A percentile compares a stretch with the other conserved stretches of the same genome.
phyloP scores from a whole-genome alignment of 2,329 filamentous ascomycete species.

The Didymella sp. region DNA sequence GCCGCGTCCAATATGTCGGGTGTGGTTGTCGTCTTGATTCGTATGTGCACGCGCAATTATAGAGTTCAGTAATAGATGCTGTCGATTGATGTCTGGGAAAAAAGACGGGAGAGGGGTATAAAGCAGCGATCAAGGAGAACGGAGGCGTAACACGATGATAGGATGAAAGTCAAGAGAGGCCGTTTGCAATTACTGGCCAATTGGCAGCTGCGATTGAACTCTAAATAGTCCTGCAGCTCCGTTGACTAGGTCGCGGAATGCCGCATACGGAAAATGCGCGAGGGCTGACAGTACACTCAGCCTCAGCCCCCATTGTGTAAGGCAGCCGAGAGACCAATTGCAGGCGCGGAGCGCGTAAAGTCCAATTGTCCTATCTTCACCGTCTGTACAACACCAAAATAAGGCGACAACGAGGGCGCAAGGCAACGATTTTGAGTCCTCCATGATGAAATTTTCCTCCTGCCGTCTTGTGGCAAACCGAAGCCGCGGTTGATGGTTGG shows the following conservation, averaged over 20 bases:
- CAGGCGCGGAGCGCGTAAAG: neutral
- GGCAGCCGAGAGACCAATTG: conserved; percentile 9
- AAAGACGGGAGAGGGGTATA: neutral
- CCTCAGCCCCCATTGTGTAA: conserved; percentile 29
- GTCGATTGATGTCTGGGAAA: neutral
- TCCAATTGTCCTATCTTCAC: neutral
- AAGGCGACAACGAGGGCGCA: conserved; percentile 2
- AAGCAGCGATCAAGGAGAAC: neutral
- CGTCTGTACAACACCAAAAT: neutral
- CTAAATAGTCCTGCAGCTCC: conserved; percentile 16
- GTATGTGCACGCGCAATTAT: neutral
- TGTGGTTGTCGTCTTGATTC: neutral
- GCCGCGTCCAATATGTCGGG: neutral
- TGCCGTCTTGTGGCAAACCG: conserved; percentile 3
- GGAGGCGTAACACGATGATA: neutral
- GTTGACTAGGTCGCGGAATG: conserved; percentile 17
- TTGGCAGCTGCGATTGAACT: conserved; percentile 1
- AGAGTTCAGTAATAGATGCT: neutral
- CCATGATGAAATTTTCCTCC: neutral
- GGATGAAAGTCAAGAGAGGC: neutral
- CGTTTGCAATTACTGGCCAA: conserved; percentile 6
- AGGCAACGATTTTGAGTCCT: neutral
- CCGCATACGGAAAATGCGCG: conserved; percentile 28
- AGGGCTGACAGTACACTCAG: conserved; percentile 22
- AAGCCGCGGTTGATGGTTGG: conserved; percentile 5